phyloP scores from a whole-genome alignment of 2,329 filamentous ascomycete species.

The Cyanodermella asteris region DNA sequence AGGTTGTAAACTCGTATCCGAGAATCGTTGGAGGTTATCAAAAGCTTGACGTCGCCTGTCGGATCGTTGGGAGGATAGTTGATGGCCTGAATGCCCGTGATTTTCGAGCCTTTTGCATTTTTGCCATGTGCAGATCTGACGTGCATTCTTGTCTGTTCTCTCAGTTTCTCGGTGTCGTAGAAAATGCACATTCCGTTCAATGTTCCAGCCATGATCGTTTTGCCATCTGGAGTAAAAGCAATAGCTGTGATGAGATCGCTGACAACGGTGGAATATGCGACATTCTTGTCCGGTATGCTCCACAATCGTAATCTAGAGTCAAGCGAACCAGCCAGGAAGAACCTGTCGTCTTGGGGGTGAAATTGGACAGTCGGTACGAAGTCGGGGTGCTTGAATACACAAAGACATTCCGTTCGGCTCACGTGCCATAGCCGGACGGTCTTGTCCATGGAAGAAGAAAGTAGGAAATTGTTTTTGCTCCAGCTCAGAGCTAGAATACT shows the following conservation, averaged over 20 bases:
- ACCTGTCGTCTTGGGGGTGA: slow-evolving; percentile 83
- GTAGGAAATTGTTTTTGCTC: slow-evolving; percentile 96
- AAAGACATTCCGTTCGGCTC: slow-evolving; percentile 64
- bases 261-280: slow-evolving; percentile 57
- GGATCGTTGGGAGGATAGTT: slow-evolving; percentile 32
- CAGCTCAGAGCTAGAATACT: slow-evolving; percentile 84
- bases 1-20: slow-evolving; percentile 77
- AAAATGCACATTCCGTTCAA: slow-evolving; percentile 71
- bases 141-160: slow-evolving; percentile 65
- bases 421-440: slow-evolving; percentile 89
- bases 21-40: slow-evolving; percentile 90
- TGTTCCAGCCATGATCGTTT: slow-evolving; percentile 69
- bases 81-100: slow-evolving; percentile 75
- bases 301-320: slow-evolving; percentile 76
- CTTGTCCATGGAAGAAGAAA: slow-evolving; percentile 96
- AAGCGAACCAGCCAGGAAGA: slow-evolving; percentile 83
- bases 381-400: slow-evolving; percentile 84
- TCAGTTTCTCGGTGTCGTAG: slow-evolving; percentile 80
- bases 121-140: slow-evolving; percentile 82
- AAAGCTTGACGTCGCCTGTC: slow-evolving; percentile 52
- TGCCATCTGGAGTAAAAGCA: slow-evolving; percentile 80
- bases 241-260: slow-evolving; percentile 87
- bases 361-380: slow-evolving; percentile 90
- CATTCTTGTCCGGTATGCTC: slow-evolving; percentile 92
- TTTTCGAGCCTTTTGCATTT: slow-evolving; percentile 92